Base-by-base conservation (phyloP, 805 yeast species). In the Ogataea methanolica region DNA sequence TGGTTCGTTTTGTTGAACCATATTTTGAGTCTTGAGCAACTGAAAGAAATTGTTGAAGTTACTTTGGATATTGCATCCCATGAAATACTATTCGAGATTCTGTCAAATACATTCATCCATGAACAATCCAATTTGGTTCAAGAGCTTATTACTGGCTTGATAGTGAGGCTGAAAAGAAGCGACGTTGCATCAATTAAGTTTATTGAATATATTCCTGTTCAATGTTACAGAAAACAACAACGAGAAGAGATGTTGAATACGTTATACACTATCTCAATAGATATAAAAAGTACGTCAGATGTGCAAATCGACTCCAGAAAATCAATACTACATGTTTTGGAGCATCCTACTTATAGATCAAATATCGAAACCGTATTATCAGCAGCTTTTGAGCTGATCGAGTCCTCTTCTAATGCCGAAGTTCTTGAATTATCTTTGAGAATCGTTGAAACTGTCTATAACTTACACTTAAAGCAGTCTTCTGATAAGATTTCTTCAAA, bases 271-370 rank as follows among this genome's bases (percentile, higher is more conserved):
- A 42, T 44, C 3, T 16, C 51, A 15, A 33, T 17, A 47, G 6
- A 19, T 33, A 48, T 6, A 36, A 36, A 4, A 31, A 14, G 36
- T 29, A 11, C 33, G 5, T 3, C 23, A 0, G 37, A 36, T 4
- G 36, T 39, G 6, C 48, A 39, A 22, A 9, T 21, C 2, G 19
- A 9, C 3, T 21, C 35, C 8, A 38, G 41, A 39, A 3, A 22
- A 1, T 16, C 46, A 9, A 56, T 81, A n/a, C 26, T 52, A 3
- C 75, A 73, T 47, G 53, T 81, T 12, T 59, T 81, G 29, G 56
- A 60, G 9, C 69, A 74, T 9, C 86, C 88, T 6, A 76, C 85
- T 0, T 77, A 72, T 57, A 78, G 68, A 54, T 75, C 88, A 0
- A 54, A 57, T 1, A 53, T 83, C 12, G 91, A 84, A 59, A 52